phyloP scores from a whole-genome alignment of 2,329 filamentous ascomycete species.

The Colletotrichum destructivum region DNA sequence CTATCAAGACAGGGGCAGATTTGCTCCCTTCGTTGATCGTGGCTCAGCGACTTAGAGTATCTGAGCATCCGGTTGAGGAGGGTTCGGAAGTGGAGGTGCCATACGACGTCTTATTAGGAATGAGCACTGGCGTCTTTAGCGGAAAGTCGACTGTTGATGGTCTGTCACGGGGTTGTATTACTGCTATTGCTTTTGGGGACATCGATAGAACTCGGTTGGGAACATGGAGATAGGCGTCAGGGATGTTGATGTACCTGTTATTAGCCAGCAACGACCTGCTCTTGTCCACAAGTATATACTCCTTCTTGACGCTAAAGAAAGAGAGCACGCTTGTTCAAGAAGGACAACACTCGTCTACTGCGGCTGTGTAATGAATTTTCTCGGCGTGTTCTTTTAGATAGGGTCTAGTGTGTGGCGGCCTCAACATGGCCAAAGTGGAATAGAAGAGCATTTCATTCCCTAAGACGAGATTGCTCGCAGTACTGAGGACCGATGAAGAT shows the following conservation, averaged over 20 bases:
- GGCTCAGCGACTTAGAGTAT: background rate
- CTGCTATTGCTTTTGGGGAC: slow-evolving; percentile 2
- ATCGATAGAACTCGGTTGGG: slow-evolving; percentile 6
- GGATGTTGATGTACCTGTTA: slow-evolving; percentile 33
- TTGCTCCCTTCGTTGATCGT: slow-evolving; percentile 41
- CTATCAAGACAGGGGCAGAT: slow-evolving; percentile 34
- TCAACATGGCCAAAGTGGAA: background rate
- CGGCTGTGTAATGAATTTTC: background rate
- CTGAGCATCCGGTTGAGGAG: slow-evolving; percentile 46
- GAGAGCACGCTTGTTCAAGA: background rate
- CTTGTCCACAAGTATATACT: slow-evolving; percentile 18
- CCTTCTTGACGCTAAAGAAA: background rate
- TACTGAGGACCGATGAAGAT: too few relatives aligned
- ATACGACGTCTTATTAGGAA: background rate
- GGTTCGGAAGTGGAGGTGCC: background rate
- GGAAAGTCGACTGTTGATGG: background rate
- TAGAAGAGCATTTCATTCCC: background rate
- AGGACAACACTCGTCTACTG: background rate
- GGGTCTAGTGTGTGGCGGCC: background rate
- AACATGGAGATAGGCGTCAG: slow-evolving; percentile 26
- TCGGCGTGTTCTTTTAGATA: background rate
- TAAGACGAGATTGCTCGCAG: too few relatives aligned
- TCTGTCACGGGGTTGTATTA: background rate
- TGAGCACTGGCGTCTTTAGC: slow-evolving; percentile 2
- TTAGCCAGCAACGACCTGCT: slow-evolving; percentile 3